These are phyloP conservation scores for Alternaria panax DNA, from an alignment of 2,329 filamentous ascomycete species.

Conservation along the genomic window DNA sequence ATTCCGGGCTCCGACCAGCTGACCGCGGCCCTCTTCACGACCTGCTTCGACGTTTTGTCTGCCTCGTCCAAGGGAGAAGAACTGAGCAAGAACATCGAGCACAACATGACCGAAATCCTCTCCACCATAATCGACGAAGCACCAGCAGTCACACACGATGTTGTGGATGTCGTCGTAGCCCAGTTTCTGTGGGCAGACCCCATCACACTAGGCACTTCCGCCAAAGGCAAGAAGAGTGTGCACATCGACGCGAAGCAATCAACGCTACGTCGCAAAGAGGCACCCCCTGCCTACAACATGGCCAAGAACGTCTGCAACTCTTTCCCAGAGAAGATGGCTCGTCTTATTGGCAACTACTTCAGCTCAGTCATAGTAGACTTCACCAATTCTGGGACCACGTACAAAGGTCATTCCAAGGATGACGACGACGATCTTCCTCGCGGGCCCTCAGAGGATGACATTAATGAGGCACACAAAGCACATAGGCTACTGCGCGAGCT, in stretches of 20 bases:
- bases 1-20: conserved; percentile 82
- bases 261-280: conserved; percentile 83
- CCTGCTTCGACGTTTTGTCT: conserved; percentile 91
- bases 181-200: conserved; percentile 92
- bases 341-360: conserved; percentile 94
- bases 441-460: conserved; percentile 80
- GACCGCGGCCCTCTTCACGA: conserved; percentile 76
- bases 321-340: conserved; percentile 91
- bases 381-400: conserved; percentile 51
- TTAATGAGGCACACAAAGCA: conserved; percentile 87
- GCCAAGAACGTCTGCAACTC: conserved; percentile 91
- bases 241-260: conserved; percentile 77
- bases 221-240: conserved; percentile 61
- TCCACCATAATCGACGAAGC: conserved; percentile 88
- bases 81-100: conserved; percentile 90
- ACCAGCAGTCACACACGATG: conserved; percentile 75
- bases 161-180: conserved; percentile 91
- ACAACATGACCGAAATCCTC: conserved; percentile 86
- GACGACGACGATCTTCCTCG: conserved; percentile 57
- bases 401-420: conserved; percentile 41
- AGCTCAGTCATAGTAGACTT: conserved; percentile 95
- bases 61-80: conserved; percentile 80
- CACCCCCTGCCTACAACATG: conserved; percentile 94
- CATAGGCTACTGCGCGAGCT: conserved; percentile 89
- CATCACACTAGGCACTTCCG: conserved; percentile 54